Conservation (phyloP, 768 basidiomycete genomes). For the Boletus subparvulus region DNA sequence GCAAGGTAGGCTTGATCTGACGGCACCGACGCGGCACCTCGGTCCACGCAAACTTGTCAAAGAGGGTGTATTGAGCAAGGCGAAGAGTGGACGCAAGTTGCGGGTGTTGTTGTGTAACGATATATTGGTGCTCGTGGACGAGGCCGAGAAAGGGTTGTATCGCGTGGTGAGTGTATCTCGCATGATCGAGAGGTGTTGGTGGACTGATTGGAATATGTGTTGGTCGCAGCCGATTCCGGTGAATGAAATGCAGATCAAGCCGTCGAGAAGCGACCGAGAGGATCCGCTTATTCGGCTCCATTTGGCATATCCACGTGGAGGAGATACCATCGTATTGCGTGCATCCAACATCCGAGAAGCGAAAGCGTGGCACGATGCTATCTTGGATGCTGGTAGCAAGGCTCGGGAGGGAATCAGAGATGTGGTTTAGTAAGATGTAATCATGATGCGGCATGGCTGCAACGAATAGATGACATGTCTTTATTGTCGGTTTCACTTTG, state of each 20-base stretch:
- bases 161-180: constrained; percentile 61
- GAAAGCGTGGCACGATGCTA: constrained; percentile 49
- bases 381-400: constrained; percentile 24
- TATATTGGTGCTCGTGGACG: constrained; percentile 83
- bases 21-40: constrained; percentile 82
- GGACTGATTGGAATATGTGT: not conserved
- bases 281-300: constrained; percentile 66
- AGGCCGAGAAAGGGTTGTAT: constrained; percentile 66
- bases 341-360: constrained; percentile 60
- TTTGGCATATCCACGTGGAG: constrained; percentile 70
- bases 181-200: not conserved
- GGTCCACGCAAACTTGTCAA: constrained; percentile 78
- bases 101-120: constrained; percentile 85
- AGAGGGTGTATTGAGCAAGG: constrained; percentile 76
- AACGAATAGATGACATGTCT: constrained; percentile 5
- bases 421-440: not conserved
- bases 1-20: constrained; percentile 85
- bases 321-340: constrained; percentile 62
- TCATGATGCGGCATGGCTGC: not conserved
- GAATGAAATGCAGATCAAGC: constrained; percentile 61
- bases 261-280: constrained; percentile 47
- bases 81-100: constrained; percentile 80
- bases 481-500: constrained; percentile 3
- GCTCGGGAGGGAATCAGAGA: constrained; percentile 12
- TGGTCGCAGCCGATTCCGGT: constrained; percentile 65